Base-by-base conservation (phyloP, 208 protist genomes). In the Strigomonas galati region DNA sequence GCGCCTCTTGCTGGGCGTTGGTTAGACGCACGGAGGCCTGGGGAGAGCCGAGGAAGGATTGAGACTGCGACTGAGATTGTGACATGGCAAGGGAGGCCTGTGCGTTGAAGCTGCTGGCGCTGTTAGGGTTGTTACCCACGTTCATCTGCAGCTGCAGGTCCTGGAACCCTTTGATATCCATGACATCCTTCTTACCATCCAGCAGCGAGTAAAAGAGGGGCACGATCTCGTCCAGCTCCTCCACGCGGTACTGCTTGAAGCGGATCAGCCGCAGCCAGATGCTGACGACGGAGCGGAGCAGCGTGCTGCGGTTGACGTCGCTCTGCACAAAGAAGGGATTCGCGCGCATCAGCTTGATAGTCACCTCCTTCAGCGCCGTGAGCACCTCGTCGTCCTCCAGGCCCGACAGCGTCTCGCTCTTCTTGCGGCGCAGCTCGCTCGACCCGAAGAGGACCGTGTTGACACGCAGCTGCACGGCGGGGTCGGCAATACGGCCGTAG, bases 381-480 rank as follows among this genome's bases (percentile, higher is more conserved):
- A 72, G 82, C 60, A 93, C 74, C 21, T 79, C 68, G 59, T 84
- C 77, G 48, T 93, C 84, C 0, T 67, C 66, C 14, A 78, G 53
- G 24, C 81, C 77, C 9, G 78, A 85, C 56, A 79, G 78, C 27
- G 56, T 75, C 15, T 35, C 30, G 19, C 30, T 24, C 30, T 51
- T 46, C 24, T 63, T 15, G 52, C 72, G 63, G 32, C 84, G 83
- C 21, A 93, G 76, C 37, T 40, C 31, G 67, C 87, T 93, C 15
- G 81, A 78, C n/a, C 81, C 87, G 58, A 85, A 85, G 24, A 93
- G 71, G 0, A 89, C 79, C 12, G 87, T 89, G 31, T 57, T 78
- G 6, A 79, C 73, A 46, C 81, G 81, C 63, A 93, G 73, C 78
- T 87, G 79, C 55, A 77, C 68, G 54, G 65, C 71, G 14, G 72